Evolutionary conservation across 129 eudicot species (phyloP), one percentile per base, ranked within the genome.

Genomic region (Solidago caesia): DNA sequence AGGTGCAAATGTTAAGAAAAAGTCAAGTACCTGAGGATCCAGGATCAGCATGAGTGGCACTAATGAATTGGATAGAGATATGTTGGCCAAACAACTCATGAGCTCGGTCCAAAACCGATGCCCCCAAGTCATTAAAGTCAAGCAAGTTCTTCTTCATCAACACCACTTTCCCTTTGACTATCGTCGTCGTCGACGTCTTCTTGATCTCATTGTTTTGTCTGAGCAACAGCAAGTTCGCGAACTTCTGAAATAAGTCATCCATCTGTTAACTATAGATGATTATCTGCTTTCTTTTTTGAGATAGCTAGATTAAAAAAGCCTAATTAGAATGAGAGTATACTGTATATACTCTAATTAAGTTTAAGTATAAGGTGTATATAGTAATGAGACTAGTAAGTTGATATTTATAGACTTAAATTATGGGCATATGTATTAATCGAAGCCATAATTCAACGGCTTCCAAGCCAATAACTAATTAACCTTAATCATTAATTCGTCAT

Each of bases 81-180:
- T 75, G 75, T 67, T 74, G 71, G 29, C 87, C 87, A 0, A 75
- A 64, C 45, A 83, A 15, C 83, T 83, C 87, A 75, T 66, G 66
- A 79, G 76, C 67, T 25, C 67, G 61, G 67, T 82, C 86, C 4
- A 73, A n/a, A 73, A 77, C 15, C 10, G 80, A 49, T 0, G 80
- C 80, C 4, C 72, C 80, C 16, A 21, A 64, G 27, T 82, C 85
- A 66, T 65, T 67, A 10, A 66, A 41, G 65, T 77, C 85, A 0
- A 72, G 82, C 73, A 77, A 9, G 29, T 67, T 82, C 79, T 82
- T 82, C 79, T 77, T 77, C 86, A 73, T 73, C 64, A 82, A 53
- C 71, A 77, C 79, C 57, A 82, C 82, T 72, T 15, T 77, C 56
- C 86, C 86, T 62, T 68, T 82, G 27, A 82, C 81, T 14, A 21